Conservation (phyloP, 345 rosid genomes). For the Toxicodendron radicans region DNA sequence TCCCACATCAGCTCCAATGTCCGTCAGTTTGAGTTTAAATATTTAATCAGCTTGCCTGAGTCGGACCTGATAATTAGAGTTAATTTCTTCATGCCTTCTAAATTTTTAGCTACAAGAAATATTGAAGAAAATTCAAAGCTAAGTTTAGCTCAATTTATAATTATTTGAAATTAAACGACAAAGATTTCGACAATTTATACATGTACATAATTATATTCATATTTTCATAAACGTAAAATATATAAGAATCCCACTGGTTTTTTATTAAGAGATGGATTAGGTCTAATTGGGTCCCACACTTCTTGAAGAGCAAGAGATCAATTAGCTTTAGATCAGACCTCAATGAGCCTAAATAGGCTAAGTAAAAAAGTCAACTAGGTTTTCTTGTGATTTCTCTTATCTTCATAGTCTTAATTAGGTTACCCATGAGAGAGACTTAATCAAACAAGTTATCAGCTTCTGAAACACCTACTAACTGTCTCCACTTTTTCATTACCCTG, state of each 20-base stretch:
- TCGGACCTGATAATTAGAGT: background rate
- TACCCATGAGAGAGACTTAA: constrained; percentile 27
- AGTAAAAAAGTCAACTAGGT: constrained; percentile 21
- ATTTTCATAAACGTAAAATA: background rate
- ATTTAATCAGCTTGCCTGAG: background rate
- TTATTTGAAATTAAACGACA: background rate
- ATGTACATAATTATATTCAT: background rate
- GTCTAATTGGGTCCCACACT: background rate
- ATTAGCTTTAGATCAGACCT: background rate
- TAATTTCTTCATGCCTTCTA: no score
- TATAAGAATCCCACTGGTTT: background rate
- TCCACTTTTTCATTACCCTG: constrained; percentile 15
- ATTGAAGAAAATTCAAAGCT: constrained; percentile 3
- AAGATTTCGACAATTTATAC: background rate
- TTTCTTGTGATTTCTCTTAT: constrained; percentile 21
- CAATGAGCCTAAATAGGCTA: background rate
- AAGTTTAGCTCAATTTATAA: background rate
- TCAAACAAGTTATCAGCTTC: constrained; percentile 16
- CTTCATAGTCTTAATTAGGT: constrained; percentile 32
- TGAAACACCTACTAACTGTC: constrained; percentile 23
- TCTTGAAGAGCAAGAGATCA: constrained; percentile 6
- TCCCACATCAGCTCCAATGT: no score
- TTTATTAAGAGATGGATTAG: background rate
- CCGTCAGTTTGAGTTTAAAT: background rate
- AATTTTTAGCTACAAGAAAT: background rate